Conservation (phyloP, 345 rosid species). For the Gossypium australe region DNA sequence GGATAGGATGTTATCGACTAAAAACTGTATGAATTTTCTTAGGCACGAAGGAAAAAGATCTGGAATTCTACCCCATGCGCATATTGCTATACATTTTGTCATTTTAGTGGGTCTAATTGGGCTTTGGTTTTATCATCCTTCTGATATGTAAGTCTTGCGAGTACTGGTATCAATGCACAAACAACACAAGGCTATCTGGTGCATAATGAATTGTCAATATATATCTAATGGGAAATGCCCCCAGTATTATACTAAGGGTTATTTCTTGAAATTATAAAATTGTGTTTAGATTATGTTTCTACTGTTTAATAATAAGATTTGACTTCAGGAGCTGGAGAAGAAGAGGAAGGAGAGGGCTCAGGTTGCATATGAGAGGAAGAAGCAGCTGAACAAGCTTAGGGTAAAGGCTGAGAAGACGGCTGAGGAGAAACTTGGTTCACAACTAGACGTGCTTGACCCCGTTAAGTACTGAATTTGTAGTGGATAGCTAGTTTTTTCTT, state of each 20-base stretch:
- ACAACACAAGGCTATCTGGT: background rate
- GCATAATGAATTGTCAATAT: background rate
- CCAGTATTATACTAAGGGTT: background rate
- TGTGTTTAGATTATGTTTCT: too few relatives aligned
- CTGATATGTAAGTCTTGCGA: background rate
- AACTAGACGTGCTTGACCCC: constrained; percentile 25
- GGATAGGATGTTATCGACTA: background rate
- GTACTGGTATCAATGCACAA: background rate
- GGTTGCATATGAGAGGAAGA: constrained; percentile 49
- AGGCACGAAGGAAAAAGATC: background rate
- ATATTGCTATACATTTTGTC: background rate
- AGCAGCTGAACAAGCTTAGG: constrained; percentile 52
- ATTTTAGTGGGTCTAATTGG: background rate
- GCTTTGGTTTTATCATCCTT: background rate
- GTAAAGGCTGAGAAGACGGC: constrained; percentile 56
- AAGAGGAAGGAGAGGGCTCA: constrained; percentile 60
- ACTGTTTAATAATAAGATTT: too few relatives aligned
- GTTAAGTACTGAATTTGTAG: background rate
- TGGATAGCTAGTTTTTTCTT: constrained; percentile 6
- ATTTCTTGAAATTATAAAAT: background rate
- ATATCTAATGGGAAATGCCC: background rate
- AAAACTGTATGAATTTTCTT: background rate
- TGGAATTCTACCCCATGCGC: too few relatives aligned
- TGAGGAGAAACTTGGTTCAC: constrained; percentile 63
- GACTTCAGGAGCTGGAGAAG: constrained; percentile 48